phyloP scores from a whole-genome alignment of 352 stramenopile species.

The Pythium chondricola region DNA sequence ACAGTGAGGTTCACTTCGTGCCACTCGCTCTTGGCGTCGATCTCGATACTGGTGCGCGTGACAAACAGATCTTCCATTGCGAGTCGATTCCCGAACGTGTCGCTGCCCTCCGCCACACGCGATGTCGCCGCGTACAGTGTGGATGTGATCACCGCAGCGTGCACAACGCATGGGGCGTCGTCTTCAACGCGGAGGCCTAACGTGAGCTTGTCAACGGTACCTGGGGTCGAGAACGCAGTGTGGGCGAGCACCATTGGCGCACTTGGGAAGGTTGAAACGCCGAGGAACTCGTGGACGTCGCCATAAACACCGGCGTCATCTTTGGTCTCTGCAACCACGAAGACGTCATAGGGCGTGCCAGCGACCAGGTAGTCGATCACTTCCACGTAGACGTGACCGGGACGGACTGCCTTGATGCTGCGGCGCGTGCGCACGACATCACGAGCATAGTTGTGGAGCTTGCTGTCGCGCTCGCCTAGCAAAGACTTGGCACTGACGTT shows the following conservation, averaged over 20 bases:
- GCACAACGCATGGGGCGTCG: conserved; percentile 32
- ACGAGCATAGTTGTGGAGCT: conserved; percentile 49
- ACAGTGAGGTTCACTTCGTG: conserved; percentile 49
- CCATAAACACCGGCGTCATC: conserved; percentile 61
- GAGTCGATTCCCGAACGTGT: conserved; percentile 58
- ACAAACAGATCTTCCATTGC: conserved; percentile 53
- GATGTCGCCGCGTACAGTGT: conserved; percentile 26
- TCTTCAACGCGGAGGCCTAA: conserved; percentile 62
- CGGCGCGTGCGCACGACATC: conserved; percentile 52
- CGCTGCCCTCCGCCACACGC: conserved; percentile 35
- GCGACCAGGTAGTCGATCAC: conserved; percentile 55
- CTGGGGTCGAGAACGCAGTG: conserved; percentile 51
- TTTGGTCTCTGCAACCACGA: conserved; percentile 43
- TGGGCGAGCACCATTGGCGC: conserved; percentile 63
- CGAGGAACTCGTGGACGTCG: conserved; percentile 28
- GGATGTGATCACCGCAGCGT: conserved; percentile 50
- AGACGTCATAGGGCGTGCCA: conserved; percentile 59
- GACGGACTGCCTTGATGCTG: conserved; percentile 29
- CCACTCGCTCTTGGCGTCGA: conserved; percentile 34
- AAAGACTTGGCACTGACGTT: conserved; percentile 66
- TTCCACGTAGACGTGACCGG: conserved; percentile 29
- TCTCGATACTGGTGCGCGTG: conserved; percentile 25
- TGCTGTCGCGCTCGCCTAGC: conserved; percentile 21
- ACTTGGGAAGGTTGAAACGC: conserved; percentile 54
- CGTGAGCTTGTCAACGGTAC: conserved; percentile 34